Base-by-base conservation (phyloP, 352 stramenopile species). In the Phytophthora brassicae region DNA sequence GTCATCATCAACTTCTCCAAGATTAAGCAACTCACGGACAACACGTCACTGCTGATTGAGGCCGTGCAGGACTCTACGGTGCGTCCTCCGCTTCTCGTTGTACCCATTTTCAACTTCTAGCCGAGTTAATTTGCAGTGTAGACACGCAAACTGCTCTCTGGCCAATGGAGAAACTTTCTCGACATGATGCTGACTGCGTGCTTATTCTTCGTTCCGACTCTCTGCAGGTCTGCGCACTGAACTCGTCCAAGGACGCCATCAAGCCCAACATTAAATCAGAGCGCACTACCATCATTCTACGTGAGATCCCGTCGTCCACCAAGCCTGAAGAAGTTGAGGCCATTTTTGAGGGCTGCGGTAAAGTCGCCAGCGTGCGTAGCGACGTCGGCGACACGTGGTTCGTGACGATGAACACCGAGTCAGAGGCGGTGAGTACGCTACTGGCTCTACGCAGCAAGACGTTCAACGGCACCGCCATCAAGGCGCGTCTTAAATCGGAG, bases 301-400 rank as follows among this genome's bases (percentile, higher is more conserved):
- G 91, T 38, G 91, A 97, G 60, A 96, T 97, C 64, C 84, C 90
- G 51, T 96, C 89, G 28, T 88, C 78, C 17, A 96, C 90, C 8
- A 66, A 80, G 62, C 86, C 84, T 5, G 82, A 88, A 31, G 84
- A 97, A 22, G 89, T 97, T 4, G 74, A 90, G 42, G 89, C 89
- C 39, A 86, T 97, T 55, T 97, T 97, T 48, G 66, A 84, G 0
- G 86, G 72, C 28, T 89, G 84, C 57, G 87, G 83, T 17, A 64
- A 82, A 17, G 86, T 93, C 60, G 75, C 72, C n/a, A 90, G 64
- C 56, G 84, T 97, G 35, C 85, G 90, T 43, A 97, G 90, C 68
- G 91, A 97, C 64, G 89, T 97, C 20, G 91, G 90, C 11, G 90
- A 97, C 79, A 97, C 91, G 62, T 97, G 91, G 91, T 97, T 97